Base-by-base conservation (phyloP, 345 rosid species). In the Syzygium aqueum region DNA sequence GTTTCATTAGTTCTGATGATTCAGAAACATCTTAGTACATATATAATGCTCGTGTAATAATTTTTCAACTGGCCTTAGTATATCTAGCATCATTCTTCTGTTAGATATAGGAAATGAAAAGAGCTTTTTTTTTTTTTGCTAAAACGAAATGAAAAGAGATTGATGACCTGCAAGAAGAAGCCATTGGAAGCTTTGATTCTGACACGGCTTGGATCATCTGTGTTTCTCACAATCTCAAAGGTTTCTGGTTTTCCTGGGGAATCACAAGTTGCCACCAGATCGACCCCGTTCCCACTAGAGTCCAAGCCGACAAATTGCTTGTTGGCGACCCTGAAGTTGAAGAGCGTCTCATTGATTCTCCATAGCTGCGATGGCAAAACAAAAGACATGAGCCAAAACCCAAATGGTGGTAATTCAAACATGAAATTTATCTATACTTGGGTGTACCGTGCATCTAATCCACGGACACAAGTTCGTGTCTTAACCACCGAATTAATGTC, bases 111-210 rank as follows among this genome's bases (percentile, higher is more conserved):
- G 17, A 3, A 23, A 37, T 25, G 8, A 53, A 82, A 82, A n/a
- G 28, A 51, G 52, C 46, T 43, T 43, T 43, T 43, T 43, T 43
- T 43, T 43, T 43, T 43, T 43, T 43, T 43, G 46, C 46, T 43
- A 43, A 43, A 43, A 43, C 46, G 17, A 3, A 23, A 37, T 13
- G 8, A 53, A 82, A 82, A n/a, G 28, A 51, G 52, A 28, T 21
- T 61, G 25, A n/a, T 77, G 59, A 92, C 95, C 94, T 90, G 95
- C 87, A 92, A 84, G 90, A 90, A 95, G 82, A 87, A 88, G 3
- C 95, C 94, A 85, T 90, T 95, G 10, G 93, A 40, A 25, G 95
- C 94, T 91, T 85, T 91, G 87, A 95, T 92, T 86, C 94, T 89
- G 33, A 95, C 93, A 19, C 87, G 91, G 22, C 59, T 91, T 63